phyloP scores from a whole-genome alignment of 2,329 filamentous ascomycete genomes.

The Eutypa lata region DNA sequence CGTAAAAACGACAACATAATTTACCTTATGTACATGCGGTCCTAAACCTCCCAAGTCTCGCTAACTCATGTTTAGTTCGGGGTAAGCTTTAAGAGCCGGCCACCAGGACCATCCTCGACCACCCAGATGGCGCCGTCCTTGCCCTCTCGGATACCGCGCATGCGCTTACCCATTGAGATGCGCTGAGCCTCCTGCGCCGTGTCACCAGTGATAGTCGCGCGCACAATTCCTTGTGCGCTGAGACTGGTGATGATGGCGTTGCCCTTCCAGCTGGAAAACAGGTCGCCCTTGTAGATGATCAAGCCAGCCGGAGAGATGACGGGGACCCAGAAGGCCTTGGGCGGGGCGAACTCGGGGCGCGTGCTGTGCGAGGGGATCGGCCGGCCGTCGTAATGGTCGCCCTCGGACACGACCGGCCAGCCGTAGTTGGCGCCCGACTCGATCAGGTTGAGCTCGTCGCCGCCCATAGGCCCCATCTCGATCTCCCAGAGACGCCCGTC shows the following conservation, averaged over 20 bases:
- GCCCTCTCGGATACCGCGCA: constrained; percentile 29
- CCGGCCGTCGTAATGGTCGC: constrained; percentile 29
- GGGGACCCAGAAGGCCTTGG: constrained; percentile 31
- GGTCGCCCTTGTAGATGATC: constrained; percentile 32
- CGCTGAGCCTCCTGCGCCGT: constrained; percentile 30
- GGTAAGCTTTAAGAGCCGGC: constrained; percentile 31
- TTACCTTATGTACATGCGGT: constrained; percentile 20
- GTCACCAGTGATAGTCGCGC: constrained; percentile 28
- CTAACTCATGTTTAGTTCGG: constrained; percentile 23
- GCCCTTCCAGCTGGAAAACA: constrained; percentile 31
- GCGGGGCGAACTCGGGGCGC: constrained; percentile 26
- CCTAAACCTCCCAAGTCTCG: constrained; percentile 18
- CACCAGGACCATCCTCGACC: constrained; percentile 27
- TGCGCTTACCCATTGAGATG: constrained; percentile 29
- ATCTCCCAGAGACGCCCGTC: constrained; percentile 33
- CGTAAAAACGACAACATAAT: constrained; percentile 15
- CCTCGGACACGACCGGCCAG: constrained; percentile 31
- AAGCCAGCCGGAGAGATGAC: constrained; percentile 32
- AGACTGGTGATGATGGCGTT: constrained; percentile 30
- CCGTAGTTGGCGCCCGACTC: constrained; percentile 31
- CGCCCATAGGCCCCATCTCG: constrained; percentile 33
- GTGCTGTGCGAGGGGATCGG: constrained; percentile 29
- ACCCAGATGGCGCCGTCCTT: constrained; percentile 30
- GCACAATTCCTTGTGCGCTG: constrained; percentile 24
- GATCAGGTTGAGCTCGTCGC: constrained; percentile 34